Evolutionary conservation across 1,139 yeast species (phyloP).

Genomic region (Chernovozyma aurita): DNA sequence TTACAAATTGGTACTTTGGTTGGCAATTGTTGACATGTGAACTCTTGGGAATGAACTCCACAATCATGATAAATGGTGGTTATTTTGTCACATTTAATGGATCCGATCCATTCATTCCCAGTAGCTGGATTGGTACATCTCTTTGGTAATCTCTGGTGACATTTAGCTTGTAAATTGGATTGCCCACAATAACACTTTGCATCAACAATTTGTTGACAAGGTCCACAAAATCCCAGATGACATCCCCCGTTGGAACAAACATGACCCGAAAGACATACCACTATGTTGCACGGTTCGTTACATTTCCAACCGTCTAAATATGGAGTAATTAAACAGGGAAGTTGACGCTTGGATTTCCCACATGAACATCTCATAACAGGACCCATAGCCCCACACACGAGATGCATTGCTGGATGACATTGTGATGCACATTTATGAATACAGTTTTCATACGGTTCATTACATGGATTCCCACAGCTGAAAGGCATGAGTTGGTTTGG

Average conservation of each 20-base stretch:
- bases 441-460: slow-evolving; percentile 50
- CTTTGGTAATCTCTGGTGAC: slow-evolving; percentile 43
- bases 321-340: slow-evolving; percentile 72
- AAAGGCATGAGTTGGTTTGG: slow-evolving; percentile 66
- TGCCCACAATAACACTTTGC: slow-evolving; percentile 75
- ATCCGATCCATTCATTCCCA: slow-evolving; percentile 54
- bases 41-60: slow-evolving; percentile 56
- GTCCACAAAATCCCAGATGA: slow-evolving; percentile 79
- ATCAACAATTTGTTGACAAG: slow-evolving; percentile 40
- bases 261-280: slow-evolving; percentile 71
- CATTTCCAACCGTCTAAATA: slow-evolving; percentile 69
- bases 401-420: slow-evolving; percentile 92
- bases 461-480: slow-evolving; percentile 86
- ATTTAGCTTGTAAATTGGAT: slow-evolving; percentile 36
- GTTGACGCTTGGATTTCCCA: slow-evolving; percentile 62
- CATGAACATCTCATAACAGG: slow-evolving; percentile 69
- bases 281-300: slow-evolving; percentile 52
- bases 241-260: slow-evolving; percentile 48
- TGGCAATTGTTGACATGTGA: slow-evolving; percentile 56
- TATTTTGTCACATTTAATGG: slow-evolving; percentile 50
- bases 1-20: slow-evolving; percentile 49
- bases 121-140: slow-evolving; percentile 14
- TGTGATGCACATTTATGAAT: slow-evolving; percentile 69
- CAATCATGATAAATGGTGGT: slow-evolving; percentile 59
- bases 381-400: slow-evolving; percentile 74